Evolutionary conservation across 1,284 basidiomycete genomes (phyloP).

Genomic region (Puccinia coronata): DNA sequence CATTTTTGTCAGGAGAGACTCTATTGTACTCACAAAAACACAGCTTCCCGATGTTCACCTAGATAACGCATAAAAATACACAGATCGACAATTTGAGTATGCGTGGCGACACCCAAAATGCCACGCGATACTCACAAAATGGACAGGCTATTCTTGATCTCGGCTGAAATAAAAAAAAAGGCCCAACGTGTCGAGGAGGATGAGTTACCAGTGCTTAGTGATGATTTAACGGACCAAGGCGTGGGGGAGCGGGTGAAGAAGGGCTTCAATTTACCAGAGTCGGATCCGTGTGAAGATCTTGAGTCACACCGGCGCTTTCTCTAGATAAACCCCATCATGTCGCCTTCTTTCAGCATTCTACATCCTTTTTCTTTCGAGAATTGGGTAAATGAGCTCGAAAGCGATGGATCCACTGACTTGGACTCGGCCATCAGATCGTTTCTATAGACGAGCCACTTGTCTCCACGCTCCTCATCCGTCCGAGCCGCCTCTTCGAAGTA

Average conservation of each 20-base stretch:
- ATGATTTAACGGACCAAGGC: background rate
- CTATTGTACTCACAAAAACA: slow-evolving; percentile 42
- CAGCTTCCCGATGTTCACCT: slow-evolving; percentile 49
- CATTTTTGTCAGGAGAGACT: background rate
- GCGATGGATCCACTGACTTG: slow-evolving; percentile 67
- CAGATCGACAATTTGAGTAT: no score
- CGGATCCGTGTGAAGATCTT: slow-evolving; percentile 84
- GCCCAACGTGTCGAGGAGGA: no score
- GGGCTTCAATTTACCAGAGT: slow-evolving; percentile 68
- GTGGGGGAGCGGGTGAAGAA: background rate
- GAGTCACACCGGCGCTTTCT: slow-evolving; percentile 88
- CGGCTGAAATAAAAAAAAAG: slow-evolving; percentile 9
- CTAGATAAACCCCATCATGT: slow-evolving; percentile 60
- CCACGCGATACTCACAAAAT: slow-evolving; percentile 36
- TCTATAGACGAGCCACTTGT: slow-evolving; percentile 82
- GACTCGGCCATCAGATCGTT: slow-evolving; percentile 92
- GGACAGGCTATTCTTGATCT: slow-evolving; percentile 44
- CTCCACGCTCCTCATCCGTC: slow-evolving; percentile 33
- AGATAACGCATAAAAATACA: background rate
- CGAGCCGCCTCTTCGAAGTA: slow-evolving; percentile 78
- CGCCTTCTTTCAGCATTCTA: background rate
- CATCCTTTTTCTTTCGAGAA: no score
- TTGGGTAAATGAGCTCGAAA: slow-evolving; percentile 35
- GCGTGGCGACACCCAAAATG: no score
- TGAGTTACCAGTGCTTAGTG: no score